phyloP scores from a whole-genome alignment of 2,329 filamentous ascomycete species.

The Pseudocercospora eumusae region DNA sequence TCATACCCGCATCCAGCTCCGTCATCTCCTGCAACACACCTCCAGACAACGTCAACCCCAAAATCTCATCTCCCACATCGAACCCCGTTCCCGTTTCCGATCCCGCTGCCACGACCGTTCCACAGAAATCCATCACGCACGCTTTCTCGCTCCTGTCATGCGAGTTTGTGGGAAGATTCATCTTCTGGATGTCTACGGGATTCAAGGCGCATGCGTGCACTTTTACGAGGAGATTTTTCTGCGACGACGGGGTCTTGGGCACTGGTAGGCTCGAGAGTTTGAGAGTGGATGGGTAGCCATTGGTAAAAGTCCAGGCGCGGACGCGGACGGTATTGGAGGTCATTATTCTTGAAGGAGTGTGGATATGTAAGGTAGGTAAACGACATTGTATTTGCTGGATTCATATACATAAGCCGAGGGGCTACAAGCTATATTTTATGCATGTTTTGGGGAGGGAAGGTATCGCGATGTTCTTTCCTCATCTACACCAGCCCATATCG shows the following conservation, averaged over 20 bases:
- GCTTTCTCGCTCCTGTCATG: constrained; percentile 33
- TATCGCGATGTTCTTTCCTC: background rate
- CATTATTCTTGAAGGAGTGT: too few relatives aligned
- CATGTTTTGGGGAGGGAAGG: background rate
- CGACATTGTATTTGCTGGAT: too few relatives aligned
- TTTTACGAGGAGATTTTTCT: constrained; percentile 36
- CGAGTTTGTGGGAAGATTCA: constrained; percentile 38
- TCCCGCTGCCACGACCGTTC: constrained; percentile 33
- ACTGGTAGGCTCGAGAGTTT: constrained; percentile 30
- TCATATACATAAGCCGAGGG: too few relatives aligned
- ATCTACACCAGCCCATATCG: too few relatives aligned
- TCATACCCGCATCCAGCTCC: constrained; percentile 32
- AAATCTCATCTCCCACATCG: constrained; percentile 37
- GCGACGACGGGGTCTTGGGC: too few relatives aligned
- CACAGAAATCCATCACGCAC: constrained; percentile 40
- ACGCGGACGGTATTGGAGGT: constrained; percentile 26
- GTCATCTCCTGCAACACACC: constrained; percentile 38
- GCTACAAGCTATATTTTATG: too few relatives aligned
- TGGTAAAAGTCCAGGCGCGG: constrained; percentile 40
- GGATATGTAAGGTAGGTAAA: too few relatives aligned
- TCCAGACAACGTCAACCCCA: constrained; percentile 36
- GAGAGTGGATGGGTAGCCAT: constrained; percentile 37
- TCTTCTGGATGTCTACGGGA: constrained; percentile 42
- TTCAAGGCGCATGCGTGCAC: constrained; percentile 41
- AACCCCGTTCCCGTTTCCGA: constrained; percentile 29